Percentiles rank a stretch among this genome's conserved stretches.
Evolutionary conservation across 176 grass and related monocot species (phyloP).

Genomic region (Cenchrus americanus): DNA sequence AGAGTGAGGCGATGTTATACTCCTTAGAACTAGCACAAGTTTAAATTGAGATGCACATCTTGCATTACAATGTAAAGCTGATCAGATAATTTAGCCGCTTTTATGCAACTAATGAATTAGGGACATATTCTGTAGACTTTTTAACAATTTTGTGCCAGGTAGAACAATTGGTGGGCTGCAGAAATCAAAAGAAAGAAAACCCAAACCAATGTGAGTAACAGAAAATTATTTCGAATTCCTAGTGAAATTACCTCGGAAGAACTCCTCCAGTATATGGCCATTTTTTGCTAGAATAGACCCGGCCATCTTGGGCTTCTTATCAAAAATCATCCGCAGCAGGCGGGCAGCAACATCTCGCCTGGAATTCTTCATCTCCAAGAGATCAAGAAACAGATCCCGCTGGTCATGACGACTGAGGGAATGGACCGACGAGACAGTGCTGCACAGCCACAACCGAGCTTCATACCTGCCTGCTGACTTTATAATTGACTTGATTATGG

Average conservation of each 20-base stretch:
- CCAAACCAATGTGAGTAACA: background rate
- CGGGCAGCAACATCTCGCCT: slow-evolving; percentile 57
- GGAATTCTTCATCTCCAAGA: slow-evolving; percentile 66
- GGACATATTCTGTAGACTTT: background rate
- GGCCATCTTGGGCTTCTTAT: slow-evolving; percentile 55
- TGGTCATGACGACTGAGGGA: slow-evolving; percentile 51
- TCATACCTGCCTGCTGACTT: slow-evolving; percentile 61
- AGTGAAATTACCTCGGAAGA: slow-evolving; percentile 66
- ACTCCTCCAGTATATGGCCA: slow-evolving; percentile 68
- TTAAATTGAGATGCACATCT: slow-evolving; percentile 19
- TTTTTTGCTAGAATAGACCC: slow-evolving; percentile 69
- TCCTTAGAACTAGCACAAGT: background rate
- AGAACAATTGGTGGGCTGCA: slow-evolving; percentile 9
- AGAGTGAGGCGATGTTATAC: background rate
- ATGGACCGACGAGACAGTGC: slow-evolving; percentile 70
- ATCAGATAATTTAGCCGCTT: background rate
- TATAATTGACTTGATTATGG: slow-evolving; percentile 64
- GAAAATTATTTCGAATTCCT: slow-evolving; percentile 13
- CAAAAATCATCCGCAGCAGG: slow-evolving; percentile 82
- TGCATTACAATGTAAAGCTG: background rate
- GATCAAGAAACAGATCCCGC: slow-evolving; percentile 54
- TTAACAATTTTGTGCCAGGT: slow-evolving; percentile 1
- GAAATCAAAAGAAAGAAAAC: slow-evolving; percentile 2
- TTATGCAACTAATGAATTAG: background rate
- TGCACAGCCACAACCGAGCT: slow-evolving; percentile 76